A percentile compares a stretch with the other conserved stretches of the same genome.
phyloP scores from a whole-genome alignment of 805 yeast species.

The Wickerhamomyces chaumierensis region DNA sequence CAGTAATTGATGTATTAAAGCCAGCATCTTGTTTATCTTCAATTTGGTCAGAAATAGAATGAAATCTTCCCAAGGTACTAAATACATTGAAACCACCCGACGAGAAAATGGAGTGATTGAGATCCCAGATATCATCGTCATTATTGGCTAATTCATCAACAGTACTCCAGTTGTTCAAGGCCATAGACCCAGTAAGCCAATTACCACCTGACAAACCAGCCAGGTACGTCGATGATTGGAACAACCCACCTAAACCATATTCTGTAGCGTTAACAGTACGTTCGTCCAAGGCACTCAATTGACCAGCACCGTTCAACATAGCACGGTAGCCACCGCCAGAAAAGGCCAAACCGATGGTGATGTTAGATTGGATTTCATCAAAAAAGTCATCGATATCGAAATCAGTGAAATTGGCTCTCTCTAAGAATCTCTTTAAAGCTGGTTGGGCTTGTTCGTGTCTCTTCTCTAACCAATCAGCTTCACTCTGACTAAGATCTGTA shows the following conservation, averaged over 20 bases:
- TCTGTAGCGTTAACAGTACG: constrained; percentile 46
- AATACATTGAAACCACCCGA: constrained; percentile 54
- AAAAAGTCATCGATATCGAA: constrained; percentile 29
- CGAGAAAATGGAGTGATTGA: constrained; percentile 44
- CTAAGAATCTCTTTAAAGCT: constrained; percentile 25
- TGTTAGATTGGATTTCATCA: constrained; percentile 23
- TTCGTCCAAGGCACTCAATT: constrained; percentile 64
- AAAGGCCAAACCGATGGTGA: constrained; percentile 48
- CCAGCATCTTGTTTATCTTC: constrained; percentile 49
- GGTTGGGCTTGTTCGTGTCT: constrained; percentile 21
- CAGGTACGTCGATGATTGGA: constrained; percentile 59
- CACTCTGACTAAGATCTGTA: constrained; percentile 30
- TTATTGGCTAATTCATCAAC: constrained; percentile 41
- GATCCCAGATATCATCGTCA: constrained; percentile 50
- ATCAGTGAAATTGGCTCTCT: constrained; percentile 33
- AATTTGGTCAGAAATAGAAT: constrained; percentile 42
- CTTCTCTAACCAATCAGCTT: constrained; percentile 38
- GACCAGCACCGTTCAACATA: constrained; percentile 79
- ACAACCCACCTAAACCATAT: constrained; percentile 57
- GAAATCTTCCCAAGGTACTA: constrained; percentile 40
- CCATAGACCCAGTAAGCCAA: constrained; percentile 66
- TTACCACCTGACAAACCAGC: constrained; percentile 77
- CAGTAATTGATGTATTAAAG: constrained; percentile 52
- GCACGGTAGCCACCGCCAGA: constrained; percentile 90
- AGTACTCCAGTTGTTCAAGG: constrained; percentile 61